Base-by-base conservation (phyloP, 2,329 filamentous ascomycete genomes). In the Karstenula rhodostoma region DNA sequence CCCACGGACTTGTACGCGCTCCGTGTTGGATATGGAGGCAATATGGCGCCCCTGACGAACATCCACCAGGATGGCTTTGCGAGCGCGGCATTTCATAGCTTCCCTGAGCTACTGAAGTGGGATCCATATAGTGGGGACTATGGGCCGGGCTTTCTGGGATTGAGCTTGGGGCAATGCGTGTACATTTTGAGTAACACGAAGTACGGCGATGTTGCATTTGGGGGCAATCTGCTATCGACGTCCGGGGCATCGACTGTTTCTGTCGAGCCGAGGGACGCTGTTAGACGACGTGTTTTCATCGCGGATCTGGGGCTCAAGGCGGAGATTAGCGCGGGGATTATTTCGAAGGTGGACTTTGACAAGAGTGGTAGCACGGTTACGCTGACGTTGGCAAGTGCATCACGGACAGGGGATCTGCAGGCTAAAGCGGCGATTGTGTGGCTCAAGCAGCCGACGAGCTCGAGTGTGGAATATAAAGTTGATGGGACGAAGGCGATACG, bases 61-160 rank as follows among this genome's bases (percentile, higher is more conserved):
- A 86, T 89, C 66, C 80, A 86, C 61, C 64, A 78, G 22, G 84
- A 83, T 1, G 86, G 86, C 0, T 88, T 85, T 59, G 82, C 82
- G 0, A 79, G 83, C 10, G 83, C 83, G 1, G 83, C 84, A 0
- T 87, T 88, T 68, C 86, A 88, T 69, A 84, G 84, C 0, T 87
- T 78, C 67, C 85, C 86, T 0, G 82, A 87, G 37, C 83, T 83
- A 0, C 74, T 88, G 32, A 77, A 76, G 23, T 87, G 86, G 83
- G 86, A 88, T 64, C 81, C 79, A 0, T 85, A 84, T 62, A 84
- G 80, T 9, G 85, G 86, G 1, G 86, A 88, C 68, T 87, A 87
- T 58, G 86, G 86, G 0, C 82, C 80, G 0, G 83, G 81, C 1
- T 86, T 87, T 59, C 58, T 87, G 0, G 86, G 85, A 0, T 72